phyloP scores from a whole-genome alignment of 805 yeast genomes.

The Pichia eremophila region DNA sequence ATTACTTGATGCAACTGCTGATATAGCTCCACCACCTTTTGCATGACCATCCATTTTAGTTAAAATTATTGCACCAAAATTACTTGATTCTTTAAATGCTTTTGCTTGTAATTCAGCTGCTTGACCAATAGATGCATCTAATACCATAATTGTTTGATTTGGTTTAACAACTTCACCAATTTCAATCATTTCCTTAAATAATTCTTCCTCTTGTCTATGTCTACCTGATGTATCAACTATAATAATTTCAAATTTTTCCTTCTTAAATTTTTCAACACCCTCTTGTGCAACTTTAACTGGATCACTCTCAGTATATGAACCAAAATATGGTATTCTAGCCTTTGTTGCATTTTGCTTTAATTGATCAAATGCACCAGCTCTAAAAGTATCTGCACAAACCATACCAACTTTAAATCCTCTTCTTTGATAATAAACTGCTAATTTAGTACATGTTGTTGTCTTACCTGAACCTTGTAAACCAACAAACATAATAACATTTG shows the following conservation, averaged over 20 bases:
- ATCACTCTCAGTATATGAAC: constrained; percentile 91
- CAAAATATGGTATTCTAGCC: constrained; percentile 89
- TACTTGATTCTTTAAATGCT: constrained; percentile 87
- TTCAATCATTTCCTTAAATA: constrained; percentile 91
- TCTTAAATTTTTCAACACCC: constrained; percentile 86
- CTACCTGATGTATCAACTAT: constrained; percentile 98
- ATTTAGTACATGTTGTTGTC: constrained; percentile 93
- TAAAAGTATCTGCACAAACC: constrained; percentile 97
- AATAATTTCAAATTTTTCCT: constrained; percentile 84
- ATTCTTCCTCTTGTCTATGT: constrained; percentile 87
- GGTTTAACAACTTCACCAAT: constrained; percentile 83
- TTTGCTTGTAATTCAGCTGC: constrained; percentile 93
- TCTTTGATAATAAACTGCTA: constrained; percentile 89
- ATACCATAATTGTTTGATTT: constrained; percentile 94
- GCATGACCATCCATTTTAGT: constrained; percentile 99
- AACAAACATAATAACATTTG: constrained; percentile 89
- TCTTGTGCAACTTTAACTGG: constrained; percentile 87
- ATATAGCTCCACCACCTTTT: constrained; percentile 98
- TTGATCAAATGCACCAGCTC: constrained; percentile 99
- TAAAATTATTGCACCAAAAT: constrained; percentile 89
- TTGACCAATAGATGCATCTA: constrained; percentile 96
- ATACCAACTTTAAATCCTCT: constrained; percentile 92
- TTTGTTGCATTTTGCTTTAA: constrained; percentile 94
- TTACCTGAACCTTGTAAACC: constrained; percentile 99
- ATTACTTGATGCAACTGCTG: constrained; percentile 94